Percentiles rank a stretch among this genome's conserved stretches.
Conservation (phyloP, 805 yeast genomes). For the Scheffersomyces coipomensis region DNA sequence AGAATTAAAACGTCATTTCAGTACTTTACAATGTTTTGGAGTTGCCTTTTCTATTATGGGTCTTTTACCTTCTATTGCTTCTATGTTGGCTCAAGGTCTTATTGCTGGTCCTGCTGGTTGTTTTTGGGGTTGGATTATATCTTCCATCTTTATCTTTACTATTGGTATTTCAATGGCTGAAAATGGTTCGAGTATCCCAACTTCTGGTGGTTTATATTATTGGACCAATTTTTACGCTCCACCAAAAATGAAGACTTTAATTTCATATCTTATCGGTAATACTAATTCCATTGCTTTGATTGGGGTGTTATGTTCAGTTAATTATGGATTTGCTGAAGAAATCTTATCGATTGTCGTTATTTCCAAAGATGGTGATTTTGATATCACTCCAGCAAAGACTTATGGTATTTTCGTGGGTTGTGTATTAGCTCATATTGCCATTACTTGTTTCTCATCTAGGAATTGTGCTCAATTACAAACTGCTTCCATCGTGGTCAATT, state of each 20-base stretch:
- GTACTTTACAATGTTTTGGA: conserved; percentile 31
- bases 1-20: conserved; percentile 26
- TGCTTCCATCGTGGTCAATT: conserved; percentile 20
- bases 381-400: conserved; percentile 21
- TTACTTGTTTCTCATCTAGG: conserved; percentile 22
- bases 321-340: conserved; percentile 29
- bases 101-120: conserved; percentile 29
- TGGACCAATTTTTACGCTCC: conserved; percentile 36
- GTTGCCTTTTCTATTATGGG: conserved; percentile 36
- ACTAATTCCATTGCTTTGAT: conserved; percentile 28
- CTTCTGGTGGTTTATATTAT: conserved; percentile 32
- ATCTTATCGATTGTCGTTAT: conserved; percentile 26
- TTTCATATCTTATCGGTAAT: conserved; percentile 25
- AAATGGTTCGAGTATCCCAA: conserved; percentile 23
- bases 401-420: conserved; percentile 32
- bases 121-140: conserved; percentile 31
- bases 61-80: conserved; percentile 27
- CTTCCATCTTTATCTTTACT: conserved; percentile 21
- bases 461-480: conserved; percentile 24
- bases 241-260: conserved; percentile 16
- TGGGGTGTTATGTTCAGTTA: conserved; percentile 27
- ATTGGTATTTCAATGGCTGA: conserved; percentile 28
- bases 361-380: conserved; percentile 26
- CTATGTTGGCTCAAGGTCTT: conserved; percentile 20
- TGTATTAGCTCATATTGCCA: conserved; percentile 18